A percentile compares a stretch with the other conserved stretches of the same genome.
phyloP scores from a whole-genome alignment of 1,139 yeast species.

The Nadsonia starkeyi-henricii region DNA sequence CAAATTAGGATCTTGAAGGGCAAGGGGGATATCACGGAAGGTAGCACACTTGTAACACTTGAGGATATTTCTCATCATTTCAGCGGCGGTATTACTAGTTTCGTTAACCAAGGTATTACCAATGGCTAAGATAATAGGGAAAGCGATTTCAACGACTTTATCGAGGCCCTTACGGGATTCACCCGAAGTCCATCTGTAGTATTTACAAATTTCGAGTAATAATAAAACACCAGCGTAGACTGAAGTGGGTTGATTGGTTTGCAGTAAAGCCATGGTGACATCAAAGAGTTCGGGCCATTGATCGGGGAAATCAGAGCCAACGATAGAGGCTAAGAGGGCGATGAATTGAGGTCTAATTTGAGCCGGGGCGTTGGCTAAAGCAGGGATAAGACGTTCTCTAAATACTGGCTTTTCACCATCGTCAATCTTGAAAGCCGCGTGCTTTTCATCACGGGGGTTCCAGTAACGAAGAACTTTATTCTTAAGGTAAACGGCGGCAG shows the following conservation, averaged over 20 bases:
- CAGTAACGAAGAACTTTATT: conserved; percentile 59
- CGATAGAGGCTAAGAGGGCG: conserved; percentile 54
- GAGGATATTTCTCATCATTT: conserved; percentile 60
- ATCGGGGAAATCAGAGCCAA: conserved; percentile 53
- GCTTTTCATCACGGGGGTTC: conserved; percentile 29
- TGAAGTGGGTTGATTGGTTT: conserved; percentile 37
- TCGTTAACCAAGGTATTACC: conserved; percentile 45
- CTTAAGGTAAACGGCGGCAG: conserved; percentile 81
- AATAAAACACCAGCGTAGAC: conserved; percentile 69
- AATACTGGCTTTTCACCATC: conserved; percentile 61
- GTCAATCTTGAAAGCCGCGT: conserved; percentile 30
- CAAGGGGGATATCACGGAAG: conserved; percentile 57
- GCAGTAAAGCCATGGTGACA: conserved; percentile 43
- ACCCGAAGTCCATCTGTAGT: conserved; percentile 65
- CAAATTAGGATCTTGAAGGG: conserved; percentile 45
- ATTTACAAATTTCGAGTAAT: conserved; percentile 58
- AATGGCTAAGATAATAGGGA: conserved; percentile 53
- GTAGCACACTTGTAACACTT: conserved; percentile 76
- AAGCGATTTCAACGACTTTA: conserved; percentile 45
- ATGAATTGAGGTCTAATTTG: conserved; percentile 44
- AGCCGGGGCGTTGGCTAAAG: conserved; percentile 29
- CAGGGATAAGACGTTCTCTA: conserved; percentile 43
- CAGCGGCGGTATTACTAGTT: conserved; percentile 40
- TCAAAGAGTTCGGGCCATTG: conserved; percentile 59
- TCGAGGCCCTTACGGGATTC: conserved; percentile 45